Percentiles rank a stretch among this genome's conserved stretches.
These are phyloP conservation scores for Yarrowia divulgata DNA, from an alignment of 805 yeast genomes.

Conservation along the genomic window DNA sequence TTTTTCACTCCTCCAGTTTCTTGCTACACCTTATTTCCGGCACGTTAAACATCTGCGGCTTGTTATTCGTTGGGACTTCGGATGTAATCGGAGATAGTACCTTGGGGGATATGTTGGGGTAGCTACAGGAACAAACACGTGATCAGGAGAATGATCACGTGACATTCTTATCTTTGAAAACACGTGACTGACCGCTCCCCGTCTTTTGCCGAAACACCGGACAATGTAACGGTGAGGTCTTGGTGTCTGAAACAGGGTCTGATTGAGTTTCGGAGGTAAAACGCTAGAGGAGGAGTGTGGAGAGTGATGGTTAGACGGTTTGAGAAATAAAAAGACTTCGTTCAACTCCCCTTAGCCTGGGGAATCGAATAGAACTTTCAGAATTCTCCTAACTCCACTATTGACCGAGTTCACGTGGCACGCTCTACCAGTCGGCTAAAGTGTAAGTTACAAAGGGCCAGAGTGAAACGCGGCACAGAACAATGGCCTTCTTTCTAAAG, in stretches of 20 bases:
- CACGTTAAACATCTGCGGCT: slow-evolving; percentile 7
- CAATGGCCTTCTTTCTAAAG: neutral
- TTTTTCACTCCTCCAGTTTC: too few relatives aligned
- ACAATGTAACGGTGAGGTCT: slow-evolving; percentile 16
- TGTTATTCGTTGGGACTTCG: slow-evolving; percentile 18
- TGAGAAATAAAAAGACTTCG: too few relatives aligned
- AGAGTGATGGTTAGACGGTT: too few relatives aligned
- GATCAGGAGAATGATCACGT: neutral
- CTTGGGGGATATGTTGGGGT: too few relatives aligned
- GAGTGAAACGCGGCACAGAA: neutral
- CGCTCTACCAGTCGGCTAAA: neutral
- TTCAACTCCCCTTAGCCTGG: neutral
- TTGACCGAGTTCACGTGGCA: neutral
- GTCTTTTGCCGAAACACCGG: neutral
- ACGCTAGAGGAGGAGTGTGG: neutral
- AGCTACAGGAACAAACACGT: too few relatives aligned
- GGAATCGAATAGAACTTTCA: neutral
- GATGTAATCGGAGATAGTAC: slow-evolving; percentile 1
- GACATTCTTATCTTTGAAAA: neutral
- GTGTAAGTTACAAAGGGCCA: neutral
- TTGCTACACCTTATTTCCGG: neutral
- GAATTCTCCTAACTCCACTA: neutral
- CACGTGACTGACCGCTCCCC: neutral
- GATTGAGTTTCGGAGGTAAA: neutral
- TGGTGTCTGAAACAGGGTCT: neutral